Base-by-base conservation (phyloP, 768 basidiomycete genomes). In the Hericium rajendrae region DNA sequence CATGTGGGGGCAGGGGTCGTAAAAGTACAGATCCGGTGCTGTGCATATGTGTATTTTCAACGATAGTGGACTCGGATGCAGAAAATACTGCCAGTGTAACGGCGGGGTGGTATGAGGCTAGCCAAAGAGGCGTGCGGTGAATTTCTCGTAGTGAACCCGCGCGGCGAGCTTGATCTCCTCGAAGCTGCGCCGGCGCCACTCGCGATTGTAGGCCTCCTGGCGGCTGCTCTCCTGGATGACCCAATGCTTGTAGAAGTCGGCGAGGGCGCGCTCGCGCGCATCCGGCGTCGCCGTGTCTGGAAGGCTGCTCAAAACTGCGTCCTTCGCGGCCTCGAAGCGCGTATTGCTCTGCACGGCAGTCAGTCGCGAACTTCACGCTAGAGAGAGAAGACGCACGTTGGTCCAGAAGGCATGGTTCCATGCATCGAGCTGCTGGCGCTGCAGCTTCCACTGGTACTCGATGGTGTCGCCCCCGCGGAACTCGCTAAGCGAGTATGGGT, bases 321-420 rank as follows among this genome's bases (percentile, higher is more conserved):
- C 70, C 70, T 85, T 88, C 38, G 82, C 88, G 9, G 78, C 74
- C 66, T 88, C 82, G 66, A 91, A 92, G n/a, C 90, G 84, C 10
- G 77, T 74, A 67, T 93, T 93, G 67, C 81, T 88, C 91, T 93
- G 64, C n/a, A n/a, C n/a, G n/a, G n/a, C n/a, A n/a, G n/a, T n/a
- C n/a, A n/a, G n/a, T n/a, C n/a, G n/a, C n/a, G n/a, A n/a, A n/a
- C n/a, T n/a, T n/a, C n/a, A n/a, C n/a, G n/a, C n/a, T n/a, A n/a
- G n/a, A n/a, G n/a, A n/a, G n/a, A n/a, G n/a, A n/a, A n/a, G n/a
- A 77, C 87, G 62, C 66, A 91, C 91, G 55, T 91, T 84, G 54
- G 81, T 70, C 91, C 91, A 93, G 68, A 90, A 93, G 16, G 76
- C 71, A 56, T 92, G 85, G 59, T 91, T 85, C 65, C 87, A 84